Evolutionary conservation across 2,329 filamentous ascomycete species (phyloP), one percentile per base, ranked within the genome.

Genomic region (Penicillium sp.): DNA sequence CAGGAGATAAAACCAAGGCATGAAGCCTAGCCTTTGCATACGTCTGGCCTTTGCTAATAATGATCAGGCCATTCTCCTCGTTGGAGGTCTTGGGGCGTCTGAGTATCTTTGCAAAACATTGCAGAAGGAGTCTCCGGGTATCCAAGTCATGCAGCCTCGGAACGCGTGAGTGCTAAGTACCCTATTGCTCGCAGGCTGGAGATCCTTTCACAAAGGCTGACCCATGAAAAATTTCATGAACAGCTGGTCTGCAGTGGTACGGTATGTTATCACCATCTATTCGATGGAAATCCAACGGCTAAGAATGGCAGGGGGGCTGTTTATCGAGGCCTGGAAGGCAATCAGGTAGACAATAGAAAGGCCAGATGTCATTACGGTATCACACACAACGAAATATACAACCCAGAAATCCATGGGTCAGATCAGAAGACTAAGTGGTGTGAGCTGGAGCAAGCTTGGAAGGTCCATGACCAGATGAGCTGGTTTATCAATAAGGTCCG

Each of bases 61-160:
- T 38, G 1, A 3, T 1, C 28, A 71, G 67, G 69, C 73, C 0
- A 75, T 80, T 4, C 58, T 78, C 10, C 69, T 80, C 0, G 77
- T 79, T 0, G 77, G 77, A 1, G 78, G 78, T 0, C 76, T 79
- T 37, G 78, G 78, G 0, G 61, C 69, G 3, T 79, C 71, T 2
- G 70, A 71, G 16, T 79, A 77, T 59, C 73, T 80, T 8, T 73
- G 69, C 52, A 61, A 64, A 7, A 67, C 68, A 2, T 56, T 79
- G 6, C 52, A 72, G 19, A 56, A 58, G 5, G 59, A 63, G 6
- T 65, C 73, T 10, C 62, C 67, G 0, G 58, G 58, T 0, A 68
- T 76, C 2, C 62, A 69, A 30, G 67, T 79, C 6, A 69, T 79
- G 22, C 77, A 78, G 33, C 73, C 72, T 1, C 62, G 52, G 1